Conservation (phyloP, 192 early-diverging fungal species). For the Borealophlyctis nickersoniae region DNA sequence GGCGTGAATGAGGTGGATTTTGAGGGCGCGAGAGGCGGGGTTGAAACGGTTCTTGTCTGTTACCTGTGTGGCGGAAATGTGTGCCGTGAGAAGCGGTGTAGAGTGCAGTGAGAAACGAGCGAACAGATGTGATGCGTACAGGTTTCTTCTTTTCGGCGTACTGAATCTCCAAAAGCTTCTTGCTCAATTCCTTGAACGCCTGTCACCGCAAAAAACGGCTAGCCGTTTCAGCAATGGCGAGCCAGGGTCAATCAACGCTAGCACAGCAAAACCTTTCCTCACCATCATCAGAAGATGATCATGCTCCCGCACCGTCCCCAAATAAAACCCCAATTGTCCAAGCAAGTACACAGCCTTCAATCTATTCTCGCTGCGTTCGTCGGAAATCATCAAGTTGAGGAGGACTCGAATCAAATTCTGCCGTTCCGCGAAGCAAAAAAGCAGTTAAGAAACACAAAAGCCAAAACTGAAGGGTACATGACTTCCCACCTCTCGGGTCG, state of each 20-base stretch:
- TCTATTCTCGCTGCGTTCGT: constrained; percentile 50
- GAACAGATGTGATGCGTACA: constrained; percentile 3
- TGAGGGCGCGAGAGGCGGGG: constrained; percentile 29
- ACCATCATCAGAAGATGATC: constrained; percentile 41
- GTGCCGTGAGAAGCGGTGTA: background rate
- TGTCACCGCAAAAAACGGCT: constrained; percentile 10
- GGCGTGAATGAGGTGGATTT: constrained; percentile 48
- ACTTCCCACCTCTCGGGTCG: constrained; percentile 37
- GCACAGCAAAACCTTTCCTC: background rate
- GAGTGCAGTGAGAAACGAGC: constrained; percentile 5
- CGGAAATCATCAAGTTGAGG: constrained; percentile 45
- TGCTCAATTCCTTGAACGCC: constrained; percentile 47
- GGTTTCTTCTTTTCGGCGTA: constrained; percentile 34
- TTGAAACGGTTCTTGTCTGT: constrained; percentile 16
- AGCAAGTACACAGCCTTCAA: constrained; percentile 52
- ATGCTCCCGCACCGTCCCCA: constrained; percentile 46
- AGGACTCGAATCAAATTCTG: constrained; percentile 40
- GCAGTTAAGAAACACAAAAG: background rate
- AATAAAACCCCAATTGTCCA: constrained; percentile 42
- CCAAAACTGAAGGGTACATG: background rate
- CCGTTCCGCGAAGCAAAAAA: constrained; percentile 4
- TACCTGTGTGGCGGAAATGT: background rate
- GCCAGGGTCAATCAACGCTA: no score
- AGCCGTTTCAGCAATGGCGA: no score
- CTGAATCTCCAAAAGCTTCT: constrained; percentile 46